phyloP scores from a whole-genome alignment of 179 eudicot species.

The Actinidia arguta region DNA sequence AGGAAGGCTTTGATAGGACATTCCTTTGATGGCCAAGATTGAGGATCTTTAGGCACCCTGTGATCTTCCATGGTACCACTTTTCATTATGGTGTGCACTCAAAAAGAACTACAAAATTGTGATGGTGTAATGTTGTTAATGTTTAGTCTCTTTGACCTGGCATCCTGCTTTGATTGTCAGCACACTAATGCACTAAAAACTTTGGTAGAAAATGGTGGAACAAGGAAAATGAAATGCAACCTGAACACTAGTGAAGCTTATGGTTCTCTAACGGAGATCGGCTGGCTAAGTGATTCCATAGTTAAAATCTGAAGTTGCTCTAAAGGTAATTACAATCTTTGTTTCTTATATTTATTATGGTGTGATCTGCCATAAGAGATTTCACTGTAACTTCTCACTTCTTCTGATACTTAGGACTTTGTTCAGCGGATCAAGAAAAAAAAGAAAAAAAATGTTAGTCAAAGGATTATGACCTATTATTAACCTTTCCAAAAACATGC shows the following conservation, averaged over 20 bases:
- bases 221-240: slow-evolving; percentile 50
- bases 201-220: slow-evolving; percentile 64
- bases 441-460: too few species aligned
- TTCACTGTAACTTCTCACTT: too few species aligned
- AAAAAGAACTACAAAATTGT: background rate
- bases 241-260: slow-evolving; percentile 72
- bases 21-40: slow-evolving; percentile 79
- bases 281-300: slow-evolving; percentile 65
- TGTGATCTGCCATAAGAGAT: slow-evolving; percentile 11
- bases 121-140: background rate
- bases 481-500: too few species aligned
- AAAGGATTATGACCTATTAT: too few species aligned
- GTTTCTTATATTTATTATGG: slow-evolving; percentile 7
- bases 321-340: slow-evolving; percentile 57
- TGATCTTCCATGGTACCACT: slow-evolving; percentile 89
- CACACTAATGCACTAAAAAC: slow-evolving; percentile 83
- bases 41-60: slow-evolving; percentile 95
- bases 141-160: slow-evolving; percentile 49
- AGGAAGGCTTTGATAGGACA: slow-evolving; percentile 58
- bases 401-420: too few species aligned
- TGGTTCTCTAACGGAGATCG: slow-evolving; percentile 50
- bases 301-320: slow-evolving; percentile 75
- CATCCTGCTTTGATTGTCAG: slow-evolving; percentile 96
- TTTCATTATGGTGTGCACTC: slow-evolving; percentile 74
- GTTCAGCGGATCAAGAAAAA: too few species aligned